A percentile compares a stretch with the other conserved stretches of the same genome.
phyloP scores from a whole-genome alignment of 441 rosid genomes.

The Jatropha podagrica region DNA sequence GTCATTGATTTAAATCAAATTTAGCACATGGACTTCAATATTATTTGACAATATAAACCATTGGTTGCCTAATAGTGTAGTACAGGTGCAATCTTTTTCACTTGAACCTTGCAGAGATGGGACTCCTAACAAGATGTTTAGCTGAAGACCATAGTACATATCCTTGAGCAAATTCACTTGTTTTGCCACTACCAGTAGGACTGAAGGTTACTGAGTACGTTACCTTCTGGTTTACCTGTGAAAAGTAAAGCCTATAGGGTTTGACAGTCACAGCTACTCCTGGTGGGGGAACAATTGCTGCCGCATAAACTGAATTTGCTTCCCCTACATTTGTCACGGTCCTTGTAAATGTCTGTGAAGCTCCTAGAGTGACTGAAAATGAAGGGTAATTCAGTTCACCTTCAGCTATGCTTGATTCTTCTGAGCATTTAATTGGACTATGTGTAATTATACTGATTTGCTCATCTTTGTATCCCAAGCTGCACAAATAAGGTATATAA shows the following conservation, averaged over 20 bases:
- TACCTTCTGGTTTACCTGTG: constrained; percentile 36
- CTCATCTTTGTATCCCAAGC: constrained; percentile 43
- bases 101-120: constrained; percentile 37
- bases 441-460: constrained; percentile 31
- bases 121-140: constrained; percentile 39
- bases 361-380: constrained; percentile 42
- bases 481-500: constrained; percentile 56
- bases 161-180: constrained; percentile 32
- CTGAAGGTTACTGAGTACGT: constrained; percentile 38
- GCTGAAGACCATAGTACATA: constrained; percentile 39
- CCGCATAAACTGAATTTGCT: constrained; percentile 30
- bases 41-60: background rate
- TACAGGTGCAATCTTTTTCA: constrained; percentile 3
- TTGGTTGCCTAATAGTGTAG: background rate
- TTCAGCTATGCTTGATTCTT: constrained; percentile 19
- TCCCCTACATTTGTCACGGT: constrained; percentile 44
- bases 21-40: background rate
- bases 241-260: constrained; percentile 35
- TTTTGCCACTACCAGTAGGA: constrained; percentile 3
- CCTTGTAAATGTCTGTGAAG: constrained; percentile 36
- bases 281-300: constrained; percentile 30
- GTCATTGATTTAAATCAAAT: background rate
- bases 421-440: constrained; percentile 32
- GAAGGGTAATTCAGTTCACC: constrained; percentile 58
- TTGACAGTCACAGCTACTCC: constrained; percentile 45